phyloP scores from a whole-genome alignment of 2,329 filamentous ascomycete genomes.

The Fusarium sarcochroum region DNA sequence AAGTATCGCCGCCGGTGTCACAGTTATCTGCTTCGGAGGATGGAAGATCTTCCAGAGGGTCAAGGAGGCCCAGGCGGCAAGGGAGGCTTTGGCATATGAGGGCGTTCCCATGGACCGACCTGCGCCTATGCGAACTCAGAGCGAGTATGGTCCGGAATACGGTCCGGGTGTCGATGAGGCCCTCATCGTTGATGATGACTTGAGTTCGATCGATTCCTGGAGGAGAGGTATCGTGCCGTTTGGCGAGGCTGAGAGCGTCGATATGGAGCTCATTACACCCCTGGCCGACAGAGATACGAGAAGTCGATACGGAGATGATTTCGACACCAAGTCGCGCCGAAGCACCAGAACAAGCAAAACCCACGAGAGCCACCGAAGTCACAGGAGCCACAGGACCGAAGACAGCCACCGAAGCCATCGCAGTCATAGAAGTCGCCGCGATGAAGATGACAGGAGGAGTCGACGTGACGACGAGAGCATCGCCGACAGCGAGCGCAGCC shows the following conservation, averaged over 20 bases:
- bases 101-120: constrained; percentile 44
- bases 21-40: constrained; percentile 93
- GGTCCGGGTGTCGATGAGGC: constrained; percentile 65
- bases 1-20: constrained; percentile 91
- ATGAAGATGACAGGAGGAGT: constrained; percentile 43
- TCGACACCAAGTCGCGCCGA: constrained; percentile 56
- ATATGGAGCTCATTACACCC: constrained; percentile 71
- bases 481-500: constrained; percentile 56
- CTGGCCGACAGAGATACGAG: constrained; percentile 65
- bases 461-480: constrained; percentile 53
- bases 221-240: constrained; percentile 67
- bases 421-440: constrained; percentile 45
- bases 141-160: constrained; percentile 51
- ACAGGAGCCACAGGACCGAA: constrained; percentile 49
- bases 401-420: constrained; percentile 49
- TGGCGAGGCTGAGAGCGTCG: constrained; percentile 63
- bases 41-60: constrained; percentile 98
- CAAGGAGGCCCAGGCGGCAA: constrained; percentile 56
- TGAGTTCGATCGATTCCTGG: constrained; percentile 72
- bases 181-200: constrained; percentile 69
- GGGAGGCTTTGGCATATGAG: constrained; percentile 51
- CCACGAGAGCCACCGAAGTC: constrained; percentile 49
- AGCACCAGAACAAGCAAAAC: constrained; percentile 53
- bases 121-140: constrained; percentile 47
- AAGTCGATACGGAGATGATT: constrained; percentile 54